Percentiles rank a stretch among this genome's conserved stretches.
Evolutionary conservation across 345 rosid species (phyloP).

Genomic region (Gossypium stocksii): DNA sequence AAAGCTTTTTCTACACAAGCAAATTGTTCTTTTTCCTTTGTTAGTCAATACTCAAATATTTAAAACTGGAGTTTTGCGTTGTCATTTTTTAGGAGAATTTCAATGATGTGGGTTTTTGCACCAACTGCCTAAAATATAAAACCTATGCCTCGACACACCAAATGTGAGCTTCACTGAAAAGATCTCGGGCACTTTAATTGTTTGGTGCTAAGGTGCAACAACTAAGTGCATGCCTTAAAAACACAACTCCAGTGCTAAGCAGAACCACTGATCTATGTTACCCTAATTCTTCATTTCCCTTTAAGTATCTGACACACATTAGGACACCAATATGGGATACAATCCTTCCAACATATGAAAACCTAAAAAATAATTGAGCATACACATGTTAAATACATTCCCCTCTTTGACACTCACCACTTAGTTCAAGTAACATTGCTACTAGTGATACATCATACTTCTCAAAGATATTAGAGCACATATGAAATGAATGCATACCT

Average conservation of each 20-base stretch:
- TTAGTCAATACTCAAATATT: background rate
- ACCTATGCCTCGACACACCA: no score
- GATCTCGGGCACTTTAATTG: no score
- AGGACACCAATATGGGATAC: background rate
- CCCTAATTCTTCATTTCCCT: background rate
- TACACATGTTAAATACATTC: background rate
- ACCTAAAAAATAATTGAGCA: background rate
- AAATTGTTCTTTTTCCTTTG: background rate
- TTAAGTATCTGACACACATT: background rate
- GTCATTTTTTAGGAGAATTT: background rate
- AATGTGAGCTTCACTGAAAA: no score
- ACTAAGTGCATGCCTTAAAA: no score
- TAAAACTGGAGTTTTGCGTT: background rate
- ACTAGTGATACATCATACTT: background rate
- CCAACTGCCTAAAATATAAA: no score
- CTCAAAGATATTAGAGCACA: background rate
- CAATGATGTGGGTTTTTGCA: no score
- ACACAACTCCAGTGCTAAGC: background rate
- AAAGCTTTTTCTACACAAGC: background rate
- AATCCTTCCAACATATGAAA: background rate
- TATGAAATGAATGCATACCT: constrained; percentile 41
- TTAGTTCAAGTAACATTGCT: background rate
- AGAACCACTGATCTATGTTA: background rate
- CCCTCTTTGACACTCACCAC: background rate
- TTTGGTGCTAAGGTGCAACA: no score